Base-by-base conservation (phyloP, 1,284 basidiomycete genomes). In the Sporisorium sorghi region DNA sequence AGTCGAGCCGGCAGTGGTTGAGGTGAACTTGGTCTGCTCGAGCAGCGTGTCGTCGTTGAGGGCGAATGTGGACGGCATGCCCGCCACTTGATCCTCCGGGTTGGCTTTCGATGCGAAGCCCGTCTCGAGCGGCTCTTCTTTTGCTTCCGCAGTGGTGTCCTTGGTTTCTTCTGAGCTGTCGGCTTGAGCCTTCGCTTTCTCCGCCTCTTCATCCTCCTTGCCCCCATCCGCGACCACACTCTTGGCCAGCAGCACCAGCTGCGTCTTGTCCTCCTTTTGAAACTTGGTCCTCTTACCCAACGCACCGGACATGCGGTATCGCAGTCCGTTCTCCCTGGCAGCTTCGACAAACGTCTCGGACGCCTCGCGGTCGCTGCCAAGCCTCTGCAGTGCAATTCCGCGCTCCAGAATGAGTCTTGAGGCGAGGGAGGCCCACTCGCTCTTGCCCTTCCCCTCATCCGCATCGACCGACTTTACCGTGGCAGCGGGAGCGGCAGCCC, bases 31-130 rank as follows among this genome's bases (percentile, higher is more conserved):
- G 4, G 96, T 99, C 79, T 92, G 90, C 85, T 99, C 97, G 44
- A 99, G 88, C 11, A 99, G 88, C 0, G 94, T 97, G 85, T 99
- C 97, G 86, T 99, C 97, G 85, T 99, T 97, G 56, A 99, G 88
- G 2, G 88, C 86, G 30, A 97, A 86, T 1, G 91, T 91, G 82
- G 93, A 90, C 12, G 96, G 97, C 50, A 85, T 69, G 73, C 85
- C 81, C 10, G 79, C 67, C 24, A 78, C 70, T 50, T 77, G 74
- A 35, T 73, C 72, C 14, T 48, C 62, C 12, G 73, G 62, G 48
- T 77, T 76, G 19, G 76, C 72, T 4, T 78, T 66, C 17, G 73
- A 48, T 14, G 74, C 68, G 65, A 76, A 82, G 33, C 73, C 74
- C 6, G 66, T 58, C 42, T 73, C 35, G 48, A 67, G n/a, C n/a